phyloP scores from a whole-genome alignment of 768 basidiomycete genomes.

The Daedaleopsis sinensis region DNA sequence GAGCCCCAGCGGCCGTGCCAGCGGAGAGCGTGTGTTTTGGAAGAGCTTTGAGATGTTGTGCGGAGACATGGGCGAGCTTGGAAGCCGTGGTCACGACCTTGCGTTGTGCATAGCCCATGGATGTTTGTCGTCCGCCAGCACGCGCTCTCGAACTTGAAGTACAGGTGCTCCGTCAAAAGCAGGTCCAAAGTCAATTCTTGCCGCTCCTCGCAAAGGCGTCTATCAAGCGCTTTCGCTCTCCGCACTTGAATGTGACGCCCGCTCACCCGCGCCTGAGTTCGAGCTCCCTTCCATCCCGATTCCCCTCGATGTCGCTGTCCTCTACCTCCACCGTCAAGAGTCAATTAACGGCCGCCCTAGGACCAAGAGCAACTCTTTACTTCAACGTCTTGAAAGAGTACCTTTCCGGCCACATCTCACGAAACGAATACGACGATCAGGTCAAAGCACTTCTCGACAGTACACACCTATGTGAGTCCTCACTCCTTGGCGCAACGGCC shows the following conservation, averaged over 20 bases:
- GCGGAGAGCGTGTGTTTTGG: conserved; percentile 54
- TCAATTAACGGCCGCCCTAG: conserved; percentile 65
- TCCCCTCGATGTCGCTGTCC: conserved; percentile 64
- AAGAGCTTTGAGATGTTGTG: conserved; percentile 55
- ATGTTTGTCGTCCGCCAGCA: conserved; percentile 27
- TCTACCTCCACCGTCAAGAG: conserved; percentile 74
- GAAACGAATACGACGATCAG: conserved; percentile 75
- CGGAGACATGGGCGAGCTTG: conserved; percentile 54
- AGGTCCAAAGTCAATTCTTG: too few species aligned
- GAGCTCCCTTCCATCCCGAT: neutral
- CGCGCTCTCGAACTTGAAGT: conserved; percentile 2
- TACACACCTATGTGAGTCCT: conserved; percentile 4
- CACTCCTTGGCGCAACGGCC: too few species aligned
- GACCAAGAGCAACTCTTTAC: conserved; percentile 60
- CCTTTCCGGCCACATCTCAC: conserved; percentile 67
- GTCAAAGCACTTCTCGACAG: conserved; percentile 55
- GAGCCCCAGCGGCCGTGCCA: conserved; percentile 14
- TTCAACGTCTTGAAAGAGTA: conserved; percentile 68
- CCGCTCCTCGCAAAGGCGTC: too few species aligned
- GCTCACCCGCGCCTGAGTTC: neutral
- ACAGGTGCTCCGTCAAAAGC: too few species aligned
- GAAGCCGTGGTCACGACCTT: conserved; percentile 53
- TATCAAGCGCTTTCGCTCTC: neutral
- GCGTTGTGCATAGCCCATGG: conserved; percentile 64
- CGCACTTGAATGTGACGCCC: neutral